These are phyloP conservation scores for Colletotrichum aenigma DNA, from an alignment of 2,329 filamentous ascomycete genomes.

Conservation along the genomic window DNA sequence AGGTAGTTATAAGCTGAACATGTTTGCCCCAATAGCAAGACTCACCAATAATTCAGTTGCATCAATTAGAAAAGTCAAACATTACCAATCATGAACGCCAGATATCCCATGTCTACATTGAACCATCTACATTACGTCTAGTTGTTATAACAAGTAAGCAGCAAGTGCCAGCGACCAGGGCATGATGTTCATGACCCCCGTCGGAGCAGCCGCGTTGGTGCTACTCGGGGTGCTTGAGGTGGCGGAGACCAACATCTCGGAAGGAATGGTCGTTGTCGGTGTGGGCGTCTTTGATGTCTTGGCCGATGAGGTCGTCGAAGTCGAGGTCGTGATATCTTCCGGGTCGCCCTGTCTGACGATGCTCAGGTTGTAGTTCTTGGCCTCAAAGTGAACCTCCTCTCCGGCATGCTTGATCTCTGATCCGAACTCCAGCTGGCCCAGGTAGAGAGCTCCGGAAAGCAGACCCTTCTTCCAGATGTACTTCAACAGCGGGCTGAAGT, in stretches of 20 bases:
- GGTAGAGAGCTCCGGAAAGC: slow-evolving; percentile 10
- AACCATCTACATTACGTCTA: neutral
- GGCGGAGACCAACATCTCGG: neutral
- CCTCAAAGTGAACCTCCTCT: slow-evolving; percentile 12
- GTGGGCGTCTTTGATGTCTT: neutral
- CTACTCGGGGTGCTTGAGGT: neutral
- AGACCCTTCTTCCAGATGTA: slow-evolving; percentile 18
- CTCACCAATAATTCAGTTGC: neutral
- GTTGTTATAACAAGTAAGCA: neutral
- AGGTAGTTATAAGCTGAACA: neutral
- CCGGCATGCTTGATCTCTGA: slow-evolving; percentile 16
- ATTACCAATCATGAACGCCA: neutral
- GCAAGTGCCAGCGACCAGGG: neutral
- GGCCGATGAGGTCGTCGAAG: neutral
- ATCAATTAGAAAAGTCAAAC: neutral
- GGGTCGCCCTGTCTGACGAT: slow-evolving; percentile 16
- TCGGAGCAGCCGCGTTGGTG: neutral
- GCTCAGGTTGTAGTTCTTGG: slow-evolving; percentile 12
- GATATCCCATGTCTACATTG: neutral
- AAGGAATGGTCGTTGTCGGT: neutral
- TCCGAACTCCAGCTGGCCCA: slow-evolving; percentile 14
- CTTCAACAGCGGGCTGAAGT: slow-evolving; percentile 12
- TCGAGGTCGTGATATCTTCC: neutral
- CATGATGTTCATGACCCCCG: neutral
- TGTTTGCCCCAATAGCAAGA: neutral